Percentiles rank a stretch among this genome's conserved stretches.
Evolutionary conservation across 2,329 filamentous ascomycete species (phyloP).

Genomic region (Myrmaecium sp.): DNA sequence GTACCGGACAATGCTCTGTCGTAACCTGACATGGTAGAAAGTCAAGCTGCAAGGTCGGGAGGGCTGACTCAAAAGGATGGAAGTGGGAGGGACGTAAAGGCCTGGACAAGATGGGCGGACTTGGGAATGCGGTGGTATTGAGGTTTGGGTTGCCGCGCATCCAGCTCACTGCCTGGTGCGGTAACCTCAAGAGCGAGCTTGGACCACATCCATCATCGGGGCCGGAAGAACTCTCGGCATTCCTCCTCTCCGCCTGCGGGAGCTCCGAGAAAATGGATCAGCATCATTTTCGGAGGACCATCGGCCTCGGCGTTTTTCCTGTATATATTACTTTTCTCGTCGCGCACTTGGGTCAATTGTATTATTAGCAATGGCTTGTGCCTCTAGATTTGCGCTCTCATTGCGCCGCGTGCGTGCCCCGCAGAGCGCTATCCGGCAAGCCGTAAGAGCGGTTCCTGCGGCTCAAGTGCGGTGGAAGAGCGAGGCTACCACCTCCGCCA

Average conservation of each 20-base stretch:
- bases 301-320: too few species aligned
- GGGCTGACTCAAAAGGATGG: conserved; percentile 2
- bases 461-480: conserved; percentile 20
- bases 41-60: too few species aligned
- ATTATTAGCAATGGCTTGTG: conserved; percentile 16
- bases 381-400: conserved; percentile 15
- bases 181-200: too few species aligned
- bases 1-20: conserved; percentile 97
- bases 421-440: conserved; percentile 9
- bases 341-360: too few species aligned
- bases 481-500: conserved; percentile 21
- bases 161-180: too few species aligned
- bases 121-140: too few species aligned
- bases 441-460: conserved; percentile 11
- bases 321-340: background rate
- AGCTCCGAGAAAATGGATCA: conserved; percentile 3
- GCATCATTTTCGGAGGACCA: too few species aligned
- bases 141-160: too few species aligned
- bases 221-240: conserved; percentile 5
- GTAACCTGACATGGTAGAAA: conserved; percentile 95
- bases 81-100: conserved; percentile 2
- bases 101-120: conserved; percentile 4
- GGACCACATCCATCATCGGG: too few species aligned
- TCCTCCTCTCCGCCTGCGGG: conserved; percentile 7
- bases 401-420: conserved; percentile 16